phyloP scores from a whole-genome alignment of 2,329 filamentous ascomycete species.

The Cladophialophora immunda region DNA sequence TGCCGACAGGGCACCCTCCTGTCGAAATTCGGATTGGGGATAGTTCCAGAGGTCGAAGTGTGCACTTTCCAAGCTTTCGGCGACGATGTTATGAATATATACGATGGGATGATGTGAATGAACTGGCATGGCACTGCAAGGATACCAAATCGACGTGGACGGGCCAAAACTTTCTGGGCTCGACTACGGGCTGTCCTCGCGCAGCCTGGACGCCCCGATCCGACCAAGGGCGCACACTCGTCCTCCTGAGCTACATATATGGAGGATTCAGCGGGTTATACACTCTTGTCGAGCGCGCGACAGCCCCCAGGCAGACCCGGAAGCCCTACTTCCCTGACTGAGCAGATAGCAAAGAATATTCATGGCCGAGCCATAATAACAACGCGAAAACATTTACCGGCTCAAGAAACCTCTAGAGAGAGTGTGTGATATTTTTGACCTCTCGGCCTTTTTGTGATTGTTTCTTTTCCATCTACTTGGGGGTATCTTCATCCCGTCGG shows the following conservation, averaged over 20 bases:
- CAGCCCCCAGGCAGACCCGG: background rate
- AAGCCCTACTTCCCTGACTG: background rate
- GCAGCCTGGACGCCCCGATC: background rate
- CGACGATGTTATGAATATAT: constrained; percentile 16
- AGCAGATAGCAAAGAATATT: constrained; percentile 1
- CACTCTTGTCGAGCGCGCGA: background rate
- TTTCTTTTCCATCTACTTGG: background rate
- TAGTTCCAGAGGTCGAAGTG: background rate
- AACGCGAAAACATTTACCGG: background rate
- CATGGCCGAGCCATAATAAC: background rate
- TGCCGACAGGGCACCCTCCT: background rate
- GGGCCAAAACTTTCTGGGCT: background rate
- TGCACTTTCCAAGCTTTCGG: background rate
- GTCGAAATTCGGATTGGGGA: background rate
- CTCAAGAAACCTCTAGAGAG: background rate
- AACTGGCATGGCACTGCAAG: background rate
- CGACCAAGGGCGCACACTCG: background rate
- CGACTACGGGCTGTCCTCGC: background rate
- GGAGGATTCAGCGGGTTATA: background rate
- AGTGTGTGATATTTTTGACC: background rate
- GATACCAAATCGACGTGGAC: background rate
- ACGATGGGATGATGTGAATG: constrained; percentile 11
- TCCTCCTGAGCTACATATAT: background rate
- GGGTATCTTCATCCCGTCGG: background rate
- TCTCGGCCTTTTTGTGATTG: background rate